Evolutionary conservation across 352 stramenopile species (phyloP), one percentile per base, ranked within the genome.

Genomic region (Phytophthora podocarpi): DNA sequence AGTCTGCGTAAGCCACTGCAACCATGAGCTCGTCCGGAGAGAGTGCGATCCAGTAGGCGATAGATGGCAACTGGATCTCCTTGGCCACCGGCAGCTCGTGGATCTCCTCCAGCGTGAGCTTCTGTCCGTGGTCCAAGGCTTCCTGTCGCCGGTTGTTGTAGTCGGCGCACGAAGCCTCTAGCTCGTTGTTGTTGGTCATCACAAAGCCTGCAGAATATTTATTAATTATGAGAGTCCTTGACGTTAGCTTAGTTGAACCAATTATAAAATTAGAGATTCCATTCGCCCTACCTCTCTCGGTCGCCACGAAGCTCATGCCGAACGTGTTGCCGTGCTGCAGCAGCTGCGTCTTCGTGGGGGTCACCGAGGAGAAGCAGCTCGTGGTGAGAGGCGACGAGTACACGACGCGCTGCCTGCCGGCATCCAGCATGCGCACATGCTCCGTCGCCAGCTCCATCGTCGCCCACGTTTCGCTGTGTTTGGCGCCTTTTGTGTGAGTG

Each of bases 361-460:
- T 48, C 28, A 76, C 67, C 2, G 54, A 53, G 35, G 56, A 49
- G 51, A 88, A 76, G 48, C 52, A 40, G 46, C 35, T 52, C 8
- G 68, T 61, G n/a, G 43, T 67, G 18, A 64, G 35, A 20, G 67
- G 54, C 50, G 69, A 70, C 37, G 68, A 49, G 63, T 80, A 82
- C n/a, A 54, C 58, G 6, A 80, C 45, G 50, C 66, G 68, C 47
- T 89, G 64, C 36, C 79, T 76, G 18, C 84, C 84, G 16, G 77
- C 78, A 49, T 90, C 80, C 46, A 93, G 54, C 74, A 93, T 81
- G 70, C 84, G 84, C 47, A 93, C 84, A 52, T 93, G 81, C 56
- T 93, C 84, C 20, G 78, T 80, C 66, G 87, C 84, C 48, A 74
- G 54, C 75, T 85, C 75, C 67, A 68, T 72, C 27, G 47, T 58